A percentile compares a stretch with the other conserved stretches of the same genome.
Conservation (phyloP, 495 filamentous ascomycete genomes). For the Aspergillus egyptiacus region DNA sequence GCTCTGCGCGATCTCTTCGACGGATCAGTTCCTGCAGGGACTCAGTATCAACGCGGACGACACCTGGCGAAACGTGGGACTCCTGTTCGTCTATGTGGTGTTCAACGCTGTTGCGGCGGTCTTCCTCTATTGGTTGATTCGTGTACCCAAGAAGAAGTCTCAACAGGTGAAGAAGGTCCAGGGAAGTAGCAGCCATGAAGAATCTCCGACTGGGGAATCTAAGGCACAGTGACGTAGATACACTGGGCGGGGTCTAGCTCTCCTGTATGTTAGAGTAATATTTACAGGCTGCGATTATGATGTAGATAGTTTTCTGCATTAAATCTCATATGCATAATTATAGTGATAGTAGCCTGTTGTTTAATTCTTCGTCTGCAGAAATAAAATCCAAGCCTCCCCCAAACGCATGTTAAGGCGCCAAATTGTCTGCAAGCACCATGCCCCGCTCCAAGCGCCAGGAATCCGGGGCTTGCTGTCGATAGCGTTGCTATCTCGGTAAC, state of each 20-base stretch:
- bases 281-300: background rate
- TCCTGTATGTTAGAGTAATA: background rate
- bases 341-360: background rate
- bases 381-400: background rate
- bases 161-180: slow-evolving; percentile 37
- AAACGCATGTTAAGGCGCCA: no score
- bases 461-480: background rate
- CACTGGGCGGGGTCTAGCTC: background rate
- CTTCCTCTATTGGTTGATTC: slow-evolving; percentile 69
- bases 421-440: no score
- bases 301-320: background rate
- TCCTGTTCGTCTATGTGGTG: slow-evolving; percentile 64
- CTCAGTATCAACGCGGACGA: slow-evolving; percentile 48
- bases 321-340: background rate
- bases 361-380: background rate
- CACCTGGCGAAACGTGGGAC: slow-evolving; percentile 66
- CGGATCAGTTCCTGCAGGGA: slow-evolving; percentile 55
- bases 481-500: background rate
- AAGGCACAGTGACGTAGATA: background rate
- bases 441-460: background rate
- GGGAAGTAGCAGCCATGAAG: no score
- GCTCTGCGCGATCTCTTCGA: slow-evolving; percentile 54
- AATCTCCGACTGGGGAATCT: no score
- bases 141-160: slow-evolving; percentile 64
- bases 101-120: slow-evolving; percentile 73